Base-by-base conservation (phyloP, 257 asterid genomes). In the Solanum sparsipilum region DNA sequence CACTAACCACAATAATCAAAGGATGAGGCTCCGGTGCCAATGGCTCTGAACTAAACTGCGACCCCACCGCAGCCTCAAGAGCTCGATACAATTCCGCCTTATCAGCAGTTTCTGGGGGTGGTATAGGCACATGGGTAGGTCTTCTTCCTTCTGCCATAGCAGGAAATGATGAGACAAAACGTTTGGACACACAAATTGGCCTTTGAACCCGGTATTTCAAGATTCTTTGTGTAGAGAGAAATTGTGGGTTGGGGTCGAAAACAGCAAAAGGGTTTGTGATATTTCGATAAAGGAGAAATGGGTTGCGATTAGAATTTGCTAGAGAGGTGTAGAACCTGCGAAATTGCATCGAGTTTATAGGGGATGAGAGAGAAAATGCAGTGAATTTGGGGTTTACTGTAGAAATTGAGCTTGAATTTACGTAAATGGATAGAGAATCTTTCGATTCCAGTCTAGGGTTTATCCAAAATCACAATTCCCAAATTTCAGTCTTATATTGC, bases 1-100 rank as follows among this genome's bases (percentile, higher is more conserved):
- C 99, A 65, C 99, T 96, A 76, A 97, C 90, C 85, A 97, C 99
- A 20, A 96, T 91, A 58, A 97, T 92, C 87, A 96, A 91, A 81
- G 99, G 98, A 73, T 89, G 92, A 46, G 98, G 94, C 36, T 91
- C 89, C 4, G 98, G 95, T 32, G 92, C 93, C n/a, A 91, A 90
- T 38, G 98, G 96, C 6, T 92, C 93, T 7, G 96, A 93, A 92
- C 96, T 93, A 87, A 96, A 96, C 23, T 93, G 88, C 2, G 98
- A 90, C 36, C 99, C 98, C 58, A 95, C 56, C 4, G 98, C 93
- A 86, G 98, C 95, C 93, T 95, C 98, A 36, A 97, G 91, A 25
- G 98, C 97, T 70, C 96, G 92, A 82, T 91, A 96, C 5, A 95
- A 91, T 81, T 97, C 99, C 25, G 92, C 86, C 89, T 90, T 91